Percentiles rank a stretch among this genome's conserved stretches.
phyloP scores from a whole-genome alignment of 306 rosid genomes.

The Coriaria nepalensis region DNA sequence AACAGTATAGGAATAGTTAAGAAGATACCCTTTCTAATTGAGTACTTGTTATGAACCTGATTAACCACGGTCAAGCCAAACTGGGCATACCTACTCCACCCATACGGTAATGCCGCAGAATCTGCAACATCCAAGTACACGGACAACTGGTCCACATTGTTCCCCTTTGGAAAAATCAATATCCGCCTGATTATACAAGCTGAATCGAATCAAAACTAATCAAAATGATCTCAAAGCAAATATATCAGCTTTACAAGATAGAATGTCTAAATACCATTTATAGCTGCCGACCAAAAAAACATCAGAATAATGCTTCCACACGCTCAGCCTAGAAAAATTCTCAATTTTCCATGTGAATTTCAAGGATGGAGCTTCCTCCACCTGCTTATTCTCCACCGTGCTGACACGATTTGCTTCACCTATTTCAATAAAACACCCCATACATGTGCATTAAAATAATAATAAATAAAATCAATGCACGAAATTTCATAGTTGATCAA shows the following conservation, averaged over 20 bases:
- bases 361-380: slow-evolving; percentile 52
- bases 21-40: slow-evolving; percentile 66
- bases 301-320: slow-evolving; percentile 49
- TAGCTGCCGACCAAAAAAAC: slow-evolving; percentile 35
- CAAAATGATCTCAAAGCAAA: slow-evolving; percentile 1
- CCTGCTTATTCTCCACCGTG: slow-evolving; percentile 36
- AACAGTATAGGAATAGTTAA: slow-evolving; percentile 3
- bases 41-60: slow-evolving; percentile 53
- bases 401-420: slow-evolving; percentile 35
- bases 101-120: slow-evolving; percentile 31
- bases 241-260: background rate
- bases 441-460: slow-evolving; percentile 5
- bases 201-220: slow-evolving; percentile 10
- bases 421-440: slow-evolving; percentile 10
- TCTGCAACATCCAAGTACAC: slow-evolving; percentile 58
- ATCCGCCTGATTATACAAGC: slow-evolving; percentile 41
- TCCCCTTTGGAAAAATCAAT: slow-evolving; percentile 71
- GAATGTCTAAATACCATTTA: slow-evolving; percentile 35
- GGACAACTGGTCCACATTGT: slow-evolving; percentile 67
- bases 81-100: slow-evolving; percentile 35
- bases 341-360: slow-evolving; percentile 63
- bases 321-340: slow-evolving; percentile 44
- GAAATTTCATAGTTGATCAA: too few species aligned
- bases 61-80: slow-evolving; percentile 66
- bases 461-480: too few species aligned